Evolutionary conservation across 345 rosid species (phyloP).

Genomic region (Angophora floribunda): DNA sequence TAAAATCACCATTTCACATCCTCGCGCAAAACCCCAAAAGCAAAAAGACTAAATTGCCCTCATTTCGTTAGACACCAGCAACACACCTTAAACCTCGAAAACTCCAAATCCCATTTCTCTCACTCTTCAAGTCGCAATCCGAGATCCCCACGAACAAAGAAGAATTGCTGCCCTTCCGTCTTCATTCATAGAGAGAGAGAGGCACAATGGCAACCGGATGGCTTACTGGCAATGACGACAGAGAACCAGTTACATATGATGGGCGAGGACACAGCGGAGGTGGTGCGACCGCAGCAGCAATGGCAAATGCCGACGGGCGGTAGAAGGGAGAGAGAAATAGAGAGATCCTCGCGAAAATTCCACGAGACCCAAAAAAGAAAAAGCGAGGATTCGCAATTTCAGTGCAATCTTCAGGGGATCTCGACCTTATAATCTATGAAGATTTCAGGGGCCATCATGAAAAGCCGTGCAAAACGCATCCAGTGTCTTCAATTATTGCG

Average conservation of each 20-base stretch:
- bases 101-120: neutral
- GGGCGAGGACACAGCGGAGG: neutral
- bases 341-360: too few species aligned
- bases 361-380: too few species aligned
- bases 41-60: neutral
- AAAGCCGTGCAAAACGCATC: neutral
- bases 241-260: neutral
- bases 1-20: neutral
- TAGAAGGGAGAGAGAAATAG: too few species aligned
- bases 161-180: neutral
- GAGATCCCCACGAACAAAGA: neutral
- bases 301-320: neutral
- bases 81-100: neutral
- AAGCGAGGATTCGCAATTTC: accelerated
- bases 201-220: neutral
- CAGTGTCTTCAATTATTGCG: neutral
- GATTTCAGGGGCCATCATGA: neutral
- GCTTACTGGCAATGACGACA: neutral
- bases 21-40: neutral
- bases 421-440: neutral
- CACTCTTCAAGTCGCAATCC: neutral
- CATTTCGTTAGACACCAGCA: neutral
- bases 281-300: too few species aligned
- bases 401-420: neutral
- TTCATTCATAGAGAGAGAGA: neutral